Evolutionary conservation across 768 basidiomycete species (phyloP).

Genomic region (Hygrophorus pudorinus): DNA sequence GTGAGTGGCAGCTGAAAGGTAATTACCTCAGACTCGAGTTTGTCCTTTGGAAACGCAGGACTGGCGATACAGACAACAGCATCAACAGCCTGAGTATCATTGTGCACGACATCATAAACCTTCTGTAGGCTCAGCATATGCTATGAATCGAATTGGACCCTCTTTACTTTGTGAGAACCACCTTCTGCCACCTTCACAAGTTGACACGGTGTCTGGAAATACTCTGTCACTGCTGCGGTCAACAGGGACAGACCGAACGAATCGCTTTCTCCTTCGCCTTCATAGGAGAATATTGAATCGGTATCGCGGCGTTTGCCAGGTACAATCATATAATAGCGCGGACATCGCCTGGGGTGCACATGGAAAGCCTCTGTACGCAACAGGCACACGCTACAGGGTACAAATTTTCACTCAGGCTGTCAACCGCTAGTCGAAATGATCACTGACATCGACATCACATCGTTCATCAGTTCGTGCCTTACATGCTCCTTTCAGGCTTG

Average conservation of each 20-base stretch:
- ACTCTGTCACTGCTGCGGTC: slow-evolving; percentile 1
- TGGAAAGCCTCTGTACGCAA: too few species aligned
- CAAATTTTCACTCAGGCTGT: too few species aligned
- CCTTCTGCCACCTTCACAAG: slow-evolving; percentile 11
- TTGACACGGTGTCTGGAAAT: neutral
- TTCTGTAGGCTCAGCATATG: neutral
- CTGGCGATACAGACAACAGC: slow-evolving; percentile 10
- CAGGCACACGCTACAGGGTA: too few species aligned
- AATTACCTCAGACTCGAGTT: slow-evolving; percentile 13
- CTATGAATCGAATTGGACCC: neutral
- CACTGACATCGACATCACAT: too few species aligned
- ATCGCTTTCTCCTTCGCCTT: slow-evolving; percentile 4
- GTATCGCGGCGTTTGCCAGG: too few species aligned
- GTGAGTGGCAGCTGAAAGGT: too few species aligned
- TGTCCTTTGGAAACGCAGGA: slow-evolving; percentile 14
- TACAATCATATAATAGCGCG: too few species aligned
- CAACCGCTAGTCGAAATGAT: too few species aligned
- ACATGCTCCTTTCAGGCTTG: too few species aligned
- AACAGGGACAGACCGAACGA: slow-evolving; percentile 6
- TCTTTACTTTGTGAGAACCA: slow-evolving; percentile 11
- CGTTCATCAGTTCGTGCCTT: too few species aligned
- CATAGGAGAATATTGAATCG: slow-evolving; percentile 16
- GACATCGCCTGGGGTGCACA: too few species aligned
- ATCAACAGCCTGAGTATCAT: neutral
- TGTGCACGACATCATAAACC: slow-evolving; percentile 9